phyloP scores from a whole-genome alignment of 2,329 filamentous ascomycete species.

The Daldinia sp. region DNA sequence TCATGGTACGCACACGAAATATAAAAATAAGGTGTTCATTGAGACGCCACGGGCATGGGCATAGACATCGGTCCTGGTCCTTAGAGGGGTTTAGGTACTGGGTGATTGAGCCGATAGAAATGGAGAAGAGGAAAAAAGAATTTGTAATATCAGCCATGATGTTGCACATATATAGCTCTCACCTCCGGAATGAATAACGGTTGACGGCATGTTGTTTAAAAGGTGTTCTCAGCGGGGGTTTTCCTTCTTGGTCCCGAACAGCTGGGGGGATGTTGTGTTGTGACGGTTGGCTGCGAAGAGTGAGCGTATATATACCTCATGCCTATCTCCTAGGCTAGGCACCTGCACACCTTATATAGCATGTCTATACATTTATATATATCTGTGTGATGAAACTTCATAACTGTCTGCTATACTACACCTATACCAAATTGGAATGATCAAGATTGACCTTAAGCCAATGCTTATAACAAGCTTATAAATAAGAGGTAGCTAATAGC shows the following conservation, averaged over 20 bases:
- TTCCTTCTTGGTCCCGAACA: not conserved
- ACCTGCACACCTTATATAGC: not conserved
- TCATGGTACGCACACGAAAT: constrained; percentile 19
- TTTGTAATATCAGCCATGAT: constrained; percentile 9
- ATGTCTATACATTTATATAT: constrained; percentile 3
- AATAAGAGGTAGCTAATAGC: too few relatives aligned
- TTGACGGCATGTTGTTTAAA: constrained; percentile 2
- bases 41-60: constrained; percentile 11
- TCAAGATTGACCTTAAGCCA: too few relatives aligned
- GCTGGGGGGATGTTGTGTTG: not conserved
- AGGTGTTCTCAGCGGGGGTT: not conserved
- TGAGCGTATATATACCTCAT: constrained; percentile 4
- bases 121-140: constrained; percentile 3
- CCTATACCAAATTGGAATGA: not conserved
- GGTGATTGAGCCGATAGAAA: constrained; percentile 2
- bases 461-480: too few relatives aligned
- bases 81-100: not conserved
- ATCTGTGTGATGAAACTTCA: not conserved
- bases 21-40: constrained; percentile 16
- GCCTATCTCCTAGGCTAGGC: not conserved
- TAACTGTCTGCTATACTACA: not conserved
- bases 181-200: constrained; percentile 15
- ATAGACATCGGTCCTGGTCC: constrained; percentile 1
- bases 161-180: constrained; percentile 11
- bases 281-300: not conserved